Evolutionary conservation across 495 filamentous ascomycete species (phyloP).

Genomic region (Penicillium tannophilum): DNA sequence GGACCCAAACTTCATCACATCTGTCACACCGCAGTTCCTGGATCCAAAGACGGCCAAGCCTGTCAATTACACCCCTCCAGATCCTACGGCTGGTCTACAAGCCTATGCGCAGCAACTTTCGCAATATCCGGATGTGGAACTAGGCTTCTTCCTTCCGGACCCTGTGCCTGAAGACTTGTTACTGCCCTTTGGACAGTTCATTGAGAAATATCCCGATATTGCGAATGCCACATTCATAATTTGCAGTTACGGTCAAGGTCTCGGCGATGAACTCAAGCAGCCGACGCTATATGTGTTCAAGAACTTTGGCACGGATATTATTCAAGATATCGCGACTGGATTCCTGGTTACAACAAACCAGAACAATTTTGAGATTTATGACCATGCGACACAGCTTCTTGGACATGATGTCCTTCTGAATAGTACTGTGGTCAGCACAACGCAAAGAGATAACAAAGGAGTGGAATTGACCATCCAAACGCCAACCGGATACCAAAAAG

Average conservation of each 20-base stretch:
- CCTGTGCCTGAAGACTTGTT: conserved; percentile 55
- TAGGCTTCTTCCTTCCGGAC: conserved; percentile 49
- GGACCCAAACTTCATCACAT: conserved; percentile 33
- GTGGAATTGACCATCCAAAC: conserved; percentile 39
- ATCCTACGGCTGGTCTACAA: conserved; percentile 34
- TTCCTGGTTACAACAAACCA: conserved; percentile 28
- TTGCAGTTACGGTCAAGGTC: conserved; percentile 33
- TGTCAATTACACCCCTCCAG: conserved; percentile 37
- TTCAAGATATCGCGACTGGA: conserved; percentile 20
- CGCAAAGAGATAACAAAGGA: conserved; percentile 23
- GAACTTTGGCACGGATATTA: conserved; percentile 22
- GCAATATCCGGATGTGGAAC: conserved; percentile 26
- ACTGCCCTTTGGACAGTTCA: conserved; percentile 50
- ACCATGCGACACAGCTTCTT: conserved; percentile 32
- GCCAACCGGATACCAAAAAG: conserved; percentile 32
- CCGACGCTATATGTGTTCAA: conserved; percentile 35
- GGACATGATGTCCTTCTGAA: conserved; percentile 33
- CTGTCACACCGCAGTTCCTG: conserved; percentile 16
- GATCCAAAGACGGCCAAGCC: conserved; percentile 44
- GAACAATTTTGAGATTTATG: conserved; percentile 47
- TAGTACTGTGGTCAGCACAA: conserved; percentile 29
- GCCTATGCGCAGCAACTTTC: conserved; percentile 44
- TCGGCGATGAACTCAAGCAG: conserved; percentile 40
- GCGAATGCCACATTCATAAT: conserved; percentile 27
- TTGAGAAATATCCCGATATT: conserved; percentile 44